Percentiles rank a stretch among this genome's conserved stretches.
Conservation (phyloP, 192 early-diverging fungal genomes). For the Gonapodya prolifera region DNA sequence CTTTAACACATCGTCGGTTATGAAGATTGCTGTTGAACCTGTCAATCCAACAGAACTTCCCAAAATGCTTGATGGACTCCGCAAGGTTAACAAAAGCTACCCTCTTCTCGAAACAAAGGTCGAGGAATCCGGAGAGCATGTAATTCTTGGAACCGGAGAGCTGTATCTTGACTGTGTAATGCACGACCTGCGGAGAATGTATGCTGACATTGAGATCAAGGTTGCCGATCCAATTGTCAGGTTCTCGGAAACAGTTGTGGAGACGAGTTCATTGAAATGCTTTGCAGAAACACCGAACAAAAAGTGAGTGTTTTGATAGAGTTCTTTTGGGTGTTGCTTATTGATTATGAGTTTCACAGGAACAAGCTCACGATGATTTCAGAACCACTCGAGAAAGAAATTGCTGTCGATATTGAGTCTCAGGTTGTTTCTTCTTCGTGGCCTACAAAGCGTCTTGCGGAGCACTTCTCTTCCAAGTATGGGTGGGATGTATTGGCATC, state of each 20-base stretch:
- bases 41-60: constrained; percentile 96
- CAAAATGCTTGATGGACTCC: constrained; percentile 92
- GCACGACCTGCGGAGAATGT: constrained; percentile 86
- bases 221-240: constrained; percentile 94
- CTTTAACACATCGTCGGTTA: constrained; percentile 66
- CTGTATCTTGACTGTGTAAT: constrained; percentile 92
- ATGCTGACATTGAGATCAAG: constrained; percentile 94
- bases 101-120: constrained; percentile 78
- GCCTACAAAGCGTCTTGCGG: constrained; percentile 58
- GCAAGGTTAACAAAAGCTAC: constrained; percentile 93
- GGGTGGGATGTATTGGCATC: constrained; percentile 89
- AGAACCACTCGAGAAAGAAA: constrained; percentile 81
- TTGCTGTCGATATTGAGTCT: constrained; percentile 86
- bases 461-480: constrained; percentile 74
- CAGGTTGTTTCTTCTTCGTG: constrained; percentile 55
- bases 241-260: constrained; percentile 91
- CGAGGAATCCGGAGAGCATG: constrained; percentile 95
- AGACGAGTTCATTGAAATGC: constrained; percentile 86
- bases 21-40: constrained; percentile 95
- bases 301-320: constrained; percentile 40
- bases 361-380: constrained; percentile 95
- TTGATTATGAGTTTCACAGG: constrained; percentile 19
- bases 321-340: not conserved
- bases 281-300: constrained; percentile 98
- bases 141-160: constrained; percentile 89